These are phyloP conservation scores for Phoenix dactylifera DNA, from an alignment of 176 grass and related monocot genomes.

Conservation along the genomic window DNA sequence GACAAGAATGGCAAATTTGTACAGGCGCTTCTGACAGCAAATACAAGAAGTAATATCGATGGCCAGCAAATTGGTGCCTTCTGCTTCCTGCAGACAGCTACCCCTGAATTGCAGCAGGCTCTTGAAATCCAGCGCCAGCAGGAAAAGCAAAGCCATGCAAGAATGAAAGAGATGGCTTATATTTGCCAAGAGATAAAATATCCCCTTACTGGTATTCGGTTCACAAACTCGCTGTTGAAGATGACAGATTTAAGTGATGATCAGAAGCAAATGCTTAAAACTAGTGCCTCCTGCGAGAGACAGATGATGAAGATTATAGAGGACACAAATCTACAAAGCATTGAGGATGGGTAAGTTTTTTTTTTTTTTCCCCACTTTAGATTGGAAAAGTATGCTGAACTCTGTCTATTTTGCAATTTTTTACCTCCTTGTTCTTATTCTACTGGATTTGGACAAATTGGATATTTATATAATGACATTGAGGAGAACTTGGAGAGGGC, in stretches of 20 bases:
- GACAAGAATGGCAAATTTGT: slow-evolving; percentile 89
- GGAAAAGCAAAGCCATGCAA: slow-evolving; percentile 83
- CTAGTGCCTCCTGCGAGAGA: slow-evolving; percentile 69
- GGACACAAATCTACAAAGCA: slow-evolving; percentile 64
- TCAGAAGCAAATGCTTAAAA: slow-evolving; percentile 92
- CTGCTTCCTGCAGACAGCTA: slow-evolving; percentile 91
- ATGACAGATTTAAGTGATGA: slow-evolving; percentile 82
- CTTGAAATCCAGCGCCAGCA: slow-evolving; percentile 86
- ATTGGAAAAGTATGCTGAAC: not conserved
- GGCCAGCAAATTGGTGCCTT: slow-evolving; percentile 69
- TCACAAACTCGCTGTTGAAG: slow-evolving; percentile 74
- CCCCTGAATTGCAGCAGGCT: slow-evolving; percentile 79
- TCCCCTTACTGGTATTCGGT: slow-evolving; percentile 76
- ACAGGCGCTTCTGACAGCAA: slow-evolving; percentile 77
- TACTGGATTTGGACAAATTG: no score
- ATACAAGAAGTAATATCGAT: slow-evolving; percentile 73
- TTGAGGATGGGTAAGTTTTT: slow-evolving; percentile 70
- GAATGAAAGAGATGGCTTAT: slow-evolving; percentile 94
- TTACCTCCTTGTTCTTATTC: no score
- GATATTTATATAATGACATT: no score
- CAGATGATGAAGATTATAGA: slow-evolving; percentile 86
- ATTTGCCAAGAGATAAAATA: slow-evolving; percentile 98
- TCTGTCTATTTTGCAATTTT: no score
- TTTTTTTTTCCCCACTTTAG: slow-evolving; percentile 11
- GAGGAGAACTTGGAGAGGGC: no score